Evolutionary conservation across 2,329 filamentous ascomycete genomes (phyloP).

Genomic region (Chrysoporthe cubensis): DNA sequence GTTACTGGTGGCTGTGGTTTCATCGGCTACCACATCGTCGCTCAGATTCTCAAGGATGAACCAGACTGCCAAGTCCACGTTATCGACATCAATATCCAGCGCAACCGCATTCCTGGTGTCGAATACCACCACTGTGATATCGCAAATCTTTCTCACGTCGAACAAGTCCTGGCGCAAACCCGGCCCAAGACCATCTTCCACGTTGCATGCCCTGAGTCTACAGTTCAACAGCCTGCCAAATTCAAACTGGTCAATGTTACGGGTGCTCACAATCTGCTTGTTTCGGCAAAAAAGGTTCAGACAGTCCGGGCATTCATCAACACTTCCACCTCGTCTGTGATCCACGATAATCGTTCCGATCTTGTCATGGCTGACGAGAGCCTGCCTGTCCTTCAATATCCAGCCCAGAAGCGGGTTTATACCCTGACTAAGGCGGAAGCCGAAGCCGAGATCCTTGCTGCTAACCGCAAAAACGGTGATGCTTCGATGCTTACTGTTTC

Average conservation of each 20-base stretch:
- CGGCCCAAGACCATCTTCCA: slow-evolving; percentile 30
- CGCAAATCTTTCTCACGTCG: slow-evolving; percentile 4
- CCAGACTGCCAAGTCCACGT: slow-evolving; percentile 25
- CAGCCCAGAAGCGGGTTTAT: slow-evolving; percentile 31
- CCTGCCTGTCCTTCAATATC: slow-evolving; percentile 30
- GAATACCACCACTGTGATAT: slow-evolving; percentile 29
- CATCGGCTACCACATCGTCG: slow-evolving; percentile 30
- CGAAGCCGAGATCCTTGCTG: slow-evolving; percentile 30
- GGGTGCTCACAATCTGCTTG: slow-evolving; percentile 31
- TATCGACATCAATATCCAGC: slow-evolving; percentile 24
- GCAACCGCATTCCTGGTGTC: slow-evolving; percentile 24
- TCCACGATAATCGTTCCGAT: slow-evolving; percentile 30
- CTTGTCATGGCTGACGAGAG: slow-evolving; percentile 29
- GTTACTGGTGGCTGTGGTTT: slow-evolving; percentile 31
- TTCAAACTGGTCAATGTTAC: slow-evolving; percentile 30
- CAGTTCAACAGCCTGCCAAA: slow-evolving; percentile 24
- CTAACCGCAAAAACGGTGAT: slow-evolving; percentile 29
- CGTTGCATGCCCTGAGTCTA: slow-evolving; percentile 29
- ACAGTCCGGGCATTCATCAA: slow-evolving; percentile 32
- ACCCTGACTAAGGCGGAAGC: slow-evolving; percentile 32
- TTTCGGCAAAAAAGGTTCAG: slow-evolving; percentile 14
- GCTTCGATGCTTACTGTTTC: slow-evolving; percentile 29
- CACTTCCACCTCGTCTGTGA: slow-evolving; percentile 30
- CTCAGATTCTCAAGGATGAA: slow-evolving; percentile 22
- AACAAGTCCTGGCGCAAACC: slow-evolving; percentile 16